These are phyloP conservation scores for Closterium sp. DNA, from an alignment of 139 green algal genomes.

Conservation along the genomic window DNA sequence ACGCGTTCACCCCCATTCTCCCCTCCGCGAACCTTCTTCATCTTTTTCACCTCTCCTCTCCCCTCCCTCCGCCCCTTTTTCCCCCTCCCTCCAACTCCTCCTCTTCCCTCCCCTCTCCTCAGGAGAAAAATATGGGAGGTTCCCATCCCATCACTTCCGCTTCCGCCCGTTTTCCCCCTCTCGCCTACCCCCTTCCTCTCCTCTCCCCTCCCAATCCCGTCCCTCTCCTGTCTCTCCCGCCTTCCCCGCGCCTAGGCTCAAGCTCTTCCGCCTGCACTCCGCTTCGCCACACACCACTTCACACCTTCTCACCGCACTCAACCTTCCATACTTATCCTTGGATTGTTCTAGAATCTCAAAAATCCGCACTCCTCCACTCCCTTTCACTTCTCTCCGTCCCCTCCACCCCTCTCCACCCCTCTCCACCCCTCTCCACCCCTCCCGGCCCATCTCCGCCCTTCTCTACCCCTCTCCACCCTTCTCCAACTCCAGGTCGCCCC, in stretches of 20 bases:
- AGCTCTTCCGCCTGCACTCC: too few relatives aligned
- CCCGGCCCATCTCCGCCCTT: background rate
- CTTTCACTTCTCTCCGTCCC: background rate
- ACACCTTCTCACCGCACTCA: too few relatives aligned
- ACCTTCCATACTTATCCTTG: too few relatives aligned
- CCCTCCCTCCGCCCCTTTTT: background rate
- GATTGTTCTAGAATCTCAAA: too few relatives aligned
- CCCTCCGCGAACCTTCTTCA: too few relatives aligned
- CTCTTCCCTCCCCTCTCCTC: background rate
- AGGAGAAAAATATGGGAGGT: too few relatives aligned
- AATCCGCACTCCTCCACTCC: background rate
- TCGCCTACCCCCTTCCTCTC: too few relatives aligned
- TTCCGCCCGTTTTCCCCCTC: background rate
- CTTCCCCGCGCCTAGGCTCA: too few relatives aligned
- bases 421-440: background rate
- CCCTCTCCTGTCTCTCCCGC: background rate
- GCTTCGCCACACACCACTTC: too few relatives aligned
- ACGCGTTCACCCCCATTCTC: background rate
- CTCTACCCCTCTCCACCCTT: background rate
- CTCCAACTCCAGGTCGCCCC: background rate
- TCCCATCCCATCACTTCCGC: background rate
- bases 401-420: background rate
- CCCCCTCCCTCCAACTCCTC: too few relatives aligned
- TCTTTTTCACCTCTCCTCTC: background rate
- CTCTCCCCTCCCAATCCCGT: too few relatives aligned